Conservation (phyloP, 2,329 filamentous ascomycete genomes). For the Arthrobotrys musiformis region DNA sequence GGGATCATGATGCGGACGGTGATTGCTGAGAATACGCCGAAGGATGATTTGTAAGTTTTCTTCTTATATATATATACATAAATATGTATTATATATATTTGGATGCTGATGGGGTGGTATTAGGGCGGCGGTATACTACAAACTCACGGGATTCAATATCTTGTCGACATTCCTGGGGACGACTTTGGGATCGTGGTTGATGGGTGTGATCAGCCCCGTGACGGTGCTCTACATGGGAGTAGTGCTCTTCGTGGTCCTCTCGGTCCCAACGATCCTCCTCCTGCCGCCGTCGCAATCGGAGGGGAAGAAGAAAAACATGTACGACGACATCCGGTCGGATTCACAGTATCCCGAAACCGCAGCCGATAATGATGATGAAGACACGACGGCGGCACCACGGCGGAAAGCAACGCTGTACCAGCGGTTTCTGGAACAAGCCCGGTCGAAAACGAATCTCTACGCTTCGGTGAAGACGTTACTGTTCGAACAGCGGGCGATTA, state of each 20-base stretch:
- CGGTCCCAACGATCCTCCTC: conserved; percentile 39
- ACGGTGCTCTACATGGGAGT: conserved; percentile 41
- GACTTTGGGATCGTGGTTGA: conserved; percentile 40
- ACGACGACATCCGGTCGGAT: conserved; percentile 24
- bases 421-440: conserved; percentile 38
- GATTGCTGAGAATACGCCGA: conserved; percentile 49
- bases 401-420: conserved; percentile 36
- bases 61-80: neutral
- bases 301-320: conserved; percentile 30
- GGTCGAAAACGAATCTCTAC: conserved; percentile 41
- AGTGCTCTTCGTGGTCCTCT: conserved; percentile 19
- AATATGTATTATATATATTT: neutral
- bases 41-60: conserved; percentile 46
- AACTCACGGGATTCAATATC: conserved; percentile 45
- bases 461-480: conserved; percentile 26
- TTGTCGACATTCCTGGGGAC: conserved; percentile 45
- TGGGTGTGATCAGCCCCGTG: conserved; percentile 33
- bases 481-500: conserved; percentile 31
- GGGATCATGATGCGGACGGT: conserved; percentile 51
- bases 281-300: conserved; percentile 1
- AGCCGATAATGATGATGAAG: conserved; percentile 5
- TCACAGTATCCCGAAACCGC: conserved; percentile 21
- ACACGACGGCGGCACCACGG: neutral
- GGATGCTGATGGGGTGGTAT: too few relatives aligned
- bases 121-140: conserved; percentile 47